Conservation (phyloP, 2,329 filamentous ascomycete species). For the Exophiala phaeomuriformis region DNA sequence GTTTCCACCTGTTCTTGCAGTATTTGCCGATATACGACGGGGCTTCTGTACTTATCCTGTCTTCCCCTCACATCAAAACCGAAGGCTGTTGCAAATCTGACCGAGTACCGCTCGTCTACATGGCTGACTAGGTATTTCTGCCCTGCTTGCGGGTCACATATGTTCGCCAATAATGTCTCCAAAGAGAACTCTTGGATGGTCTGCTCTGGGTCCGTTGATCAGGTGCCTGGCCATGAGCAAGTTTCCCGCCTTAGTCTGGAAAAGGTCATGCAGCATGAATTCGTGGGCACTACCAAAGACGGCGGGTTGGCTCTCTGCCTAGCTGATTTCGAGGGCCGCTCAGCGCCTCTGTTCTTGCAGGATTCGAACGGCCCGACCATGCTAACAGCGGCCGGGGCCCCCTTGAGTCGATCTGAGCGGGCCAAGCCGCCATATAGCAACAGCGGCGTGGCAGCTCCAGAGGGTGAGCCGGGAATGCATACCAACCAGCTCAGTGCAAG, state of each 20-base stretch:
- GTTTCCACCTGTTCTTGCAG: conserved; percentile 46
- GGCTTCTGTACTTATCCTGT: conserved; percentile 42
- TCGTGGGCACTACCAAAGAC: conserved; percentile 26
- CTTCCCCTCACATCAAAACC: conserved; percentile 36
- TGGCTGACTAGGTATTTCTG: conserved; percentile 31
- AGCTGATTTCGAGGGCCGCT: conserved; percentile 30
- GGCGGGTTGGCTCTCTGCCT: conserved; percentile 22
- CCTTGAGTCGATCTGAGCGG: neutral
- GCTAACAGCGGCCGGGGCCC: neutral
- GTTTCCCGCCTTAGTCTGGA: conserved; percentile 20
- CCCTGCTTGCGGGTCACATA: conserved; percentile 22
- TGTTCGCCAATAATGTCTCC: conserved; percentile 29
- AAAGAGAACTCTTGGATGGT: conserved; percentile 26
- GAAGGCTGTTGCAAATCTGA: conserved; percentile 33
- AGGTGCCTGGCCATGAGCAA: conserved; percentile 15
- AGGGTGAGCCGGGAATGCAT: neutral
- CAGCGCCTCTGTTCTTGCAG: conserved; percentile 18
- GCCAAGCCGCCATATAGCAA: neutral
- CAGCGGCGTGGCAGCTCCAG: neutral
- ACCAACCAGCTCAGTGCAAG: conserved; percentile 32
- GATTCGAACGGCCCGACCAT: neutral
- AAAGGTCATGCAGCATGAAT: conserved; percentile 23
- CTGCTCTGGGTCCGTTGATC: conserved; percentile 22
- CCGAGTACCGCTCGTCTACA: conserved; percentile 40
- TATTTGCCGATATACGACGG: conserved; percentile 44